Conservation (phyloP, 129 eudicot genomes). For the Cynara cardunculus region DNA sequence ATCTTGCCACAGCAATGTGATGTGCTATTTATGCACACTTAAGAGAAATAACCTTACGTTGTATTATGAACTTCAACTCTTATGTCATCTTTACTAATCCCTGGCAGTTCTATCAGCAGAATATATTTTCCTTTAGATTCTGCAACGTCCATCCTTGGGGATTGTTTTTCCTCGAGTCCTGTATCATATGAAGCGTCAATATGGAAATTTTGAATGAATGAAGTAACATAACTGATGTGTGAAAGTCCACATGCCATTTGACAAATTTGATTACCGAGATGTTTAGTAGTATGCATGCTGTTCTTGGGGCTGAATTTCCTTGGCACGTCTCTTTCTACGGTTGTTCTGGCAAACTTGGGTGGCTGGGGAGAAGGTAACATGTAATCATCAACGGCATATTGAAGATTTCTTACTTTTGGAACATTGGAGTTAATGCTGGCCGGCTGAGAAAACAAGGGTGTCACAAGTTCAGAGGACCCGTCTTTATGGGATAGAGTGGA, state of each 20-base stretch:
- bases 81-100: conserved; percentile 27
- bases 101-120: conserved; percentile 32
- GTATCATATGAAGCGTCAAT: conserved; percentile 2
- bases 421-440: conserved; percentile 9
- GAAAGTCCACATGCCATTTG: background rate
- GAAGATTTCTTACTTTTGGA: conserved; percentile 31
- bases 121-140: conserved; percentile 30
- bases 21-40: background rate
- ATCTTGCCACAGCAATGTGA: background rate
- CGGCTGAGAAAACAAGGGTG: conserved; percentile 38
- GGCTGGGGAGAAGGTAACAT: conserved; percentile 16
- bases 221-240: conserved; percentile 2
- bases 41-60: conserved; percentile 18
- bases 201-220: background rate
- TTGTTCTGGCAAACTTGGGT: conserved; percentile 29
- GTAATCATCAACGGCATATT: background rate
- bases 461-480: conserved; percentile 17
- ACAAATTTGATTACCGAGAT: conserved; percentile 14
- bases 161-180: conserved; percentile 18
- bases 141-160: conserved; percentile 31
- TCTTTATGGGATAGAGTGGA: conserved; percentile 16
- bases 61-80: conserved; percentile 34
- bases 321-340: conserved; percentile 3
- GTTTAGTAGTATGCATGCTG: conserved; percentile 5
- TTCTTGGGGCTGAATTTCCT: conserved; percentile 8